Percentiles rank a stretch among this genome's conserved stretches.
These are phyloP conservation scores for Dioscorea alata DNA, from an alignment of 106 monocot genomes.

Conservation along the genomic window DNA sequence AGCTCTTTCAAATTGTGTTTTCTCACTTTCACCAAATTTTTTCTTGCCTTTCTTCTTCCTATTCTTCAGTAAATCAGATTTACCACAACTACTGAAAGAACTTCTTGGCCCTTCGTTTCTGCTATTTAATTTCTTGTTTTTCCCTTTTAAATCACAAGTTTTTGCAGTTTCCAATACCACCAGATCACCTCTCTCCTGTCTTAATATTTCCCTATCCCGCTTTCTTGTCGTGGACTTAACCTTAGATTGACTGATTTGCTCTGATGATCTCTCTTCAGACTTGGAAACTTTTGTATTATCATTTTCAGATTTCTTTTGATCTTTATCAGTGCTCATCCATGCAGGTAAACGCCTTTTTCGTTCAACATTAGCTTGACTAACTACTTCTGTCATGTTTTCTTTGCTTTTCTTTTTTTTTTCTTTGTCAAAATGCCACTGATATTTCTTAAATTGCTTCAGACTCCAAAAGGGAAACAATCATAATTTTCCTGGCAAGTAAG, in stretches of 20 bases:
- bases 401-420: too few species aligned
- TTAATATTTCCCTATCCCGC: neutral
- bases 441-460: too few species aligned
- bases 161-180: neutral
- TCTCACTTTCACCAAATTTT: conserved; percentile 1
- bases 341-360: conserved; percentile 34
- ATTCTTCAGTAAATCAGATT: neutral
- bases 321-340: conserved; percentile 43
- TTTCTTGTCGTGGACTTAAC: conserved; percentile 13
- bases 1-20: conserved; percentile 1
- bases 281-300: neutral
- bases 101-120: conserved; percentile 1
- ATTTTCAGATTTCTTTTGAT: conserved; percentile 12
- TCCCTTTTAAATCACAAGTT: conserved; percentile 9
- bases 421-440: too few species aligned
- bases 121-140: conserved; percentile 13
- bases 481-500: too few species aligned
- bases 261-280: conserved; percentile 6
- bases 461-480: too few species aligned
- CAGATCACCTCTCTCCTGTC: neutral
- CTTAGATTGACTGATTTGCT: conserved; percentile 9
- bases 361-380: conserved; percentile 8
- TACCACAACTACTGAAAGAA: neutral
- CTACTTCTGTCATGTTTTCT: conserved; percentile 23
- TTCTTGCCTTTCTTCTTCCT: conserved; percentile 7